phyloP scores from a whole-genome alignment of 2,329 filamentous ascomycete species.

The Aspergillus ochraceus region DNA sequence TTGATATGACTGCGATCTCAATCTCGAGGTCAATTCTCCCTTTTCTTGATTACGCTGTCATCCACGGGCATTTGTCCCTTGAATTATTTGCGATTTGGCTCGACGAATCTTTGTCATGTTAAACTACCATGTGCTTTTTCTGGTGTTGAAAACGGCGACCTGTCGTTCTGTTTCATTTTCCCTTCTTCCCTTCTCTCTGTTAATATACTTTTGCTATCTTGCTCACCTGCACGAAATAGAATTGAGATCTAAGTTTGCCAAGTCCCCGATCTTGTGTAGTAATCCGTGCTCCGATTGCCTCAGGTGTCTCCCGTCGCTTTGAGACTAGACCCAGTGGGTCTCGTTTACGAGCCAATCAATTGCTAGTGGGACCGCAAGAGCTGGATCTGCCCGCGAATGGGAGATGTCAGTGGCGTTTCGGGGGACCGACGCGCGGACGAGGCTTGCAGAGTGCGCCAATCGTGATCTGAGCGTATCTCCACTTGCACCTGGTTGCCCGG shows the following conservation, averaged over 20 bases:
- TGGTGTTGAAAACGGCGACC: conserved; percentile 19
- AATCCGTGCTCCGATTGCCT: neutral
- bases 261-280: neutral
- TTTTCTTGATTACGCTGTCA: conserved; percentile 12
- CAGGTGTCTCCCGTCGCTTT: neutral
- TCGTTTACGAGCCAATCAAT: conserved; percentile 13
- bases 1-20: conserved; percentile 15
- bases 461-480: too few species aligned
- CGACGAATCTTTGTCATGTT: conserved; percentile 23
- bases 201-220: conserved; percentile 17
- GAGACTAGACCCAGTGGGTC: conserved; percentile 1
- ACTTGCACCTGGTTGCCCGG: conserved; percentile 5
- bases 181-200: conserved; percentile 15
- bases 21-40: conserved; percentile 2
- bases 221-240: conserved; percentile 19
- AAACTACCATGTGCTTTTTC: conserved; percentile 20
- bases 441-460: conserved; percentile 14
- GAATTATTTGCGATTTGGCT: conserved; percentile 20
- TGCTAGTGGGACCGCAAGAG: too few species aligned
- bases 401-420: too few species aligned
- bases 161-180: conserved; percentile 5
- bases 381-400: too few species aligned
- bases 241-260: neutral
- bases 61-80: conserved; percentile 8
- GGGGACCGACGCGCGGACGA: neutral